phyloP scores from a whole-genome alignment of 1,284 basidiomycete species.

The Cryptococcus wingfieldii region DNA sequence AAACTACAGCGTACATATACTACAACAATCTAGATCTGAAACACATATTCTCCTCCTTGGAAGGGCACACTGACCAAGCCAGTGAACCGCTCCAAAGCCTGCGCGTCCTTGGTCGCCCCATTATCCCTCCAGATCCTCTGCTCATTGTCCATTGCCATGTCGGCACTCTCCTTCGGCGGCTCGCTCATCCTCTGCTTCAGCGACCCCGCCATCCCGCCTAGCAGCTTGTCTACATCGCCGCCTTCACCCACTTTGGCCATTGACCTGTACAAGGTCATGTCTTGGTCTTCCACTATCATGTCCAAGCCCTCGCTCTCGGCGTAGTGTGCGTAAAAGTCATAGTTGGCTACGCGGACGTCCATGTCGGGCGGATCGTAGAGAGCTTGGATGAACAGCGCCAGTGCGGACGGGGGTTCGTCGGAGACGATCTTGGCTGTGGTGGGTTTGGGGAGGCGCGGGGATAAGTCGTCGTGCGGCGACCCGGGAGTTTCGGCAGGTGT shows the following conservation, averaged over 20 bases:
- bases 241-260: constrained; percentile 42
- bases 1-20: background rate
- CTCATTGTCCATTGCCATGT: background rate
- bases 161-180: background rate
- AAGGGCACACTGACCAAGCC: background rate
- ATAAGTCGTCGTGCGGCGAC: constrained; percentile 1
- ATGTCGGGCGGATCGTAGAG: constrained; percentile 60
- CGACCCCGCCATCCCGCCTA: background rate
- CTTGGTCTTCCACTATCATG: constrained; percentile 48
- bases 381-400: constrained; percentile 20
- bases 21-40: background rate
- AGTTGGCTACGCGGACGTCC: constrained; percentile 59
- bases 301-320: constrained; percentile 41
- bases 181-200: background rate
- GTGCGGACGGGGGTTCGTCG: constrained; percentile 22
- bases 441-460: constrained; percentile 8
- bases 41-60: background rate
- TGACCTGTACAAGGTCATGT: constrained; percentile 47
- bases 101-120: background rate
- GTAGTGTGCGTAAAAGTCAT: constrained; percentile 61
- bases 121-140: background rate
- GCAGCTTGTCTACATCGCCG: constrained; percentile 27
- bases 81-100: background rate
- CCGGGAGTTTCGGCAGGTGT: constrained; percentile 6
- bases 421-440: constrained; percentile 30